phyloP scores from a whole-genome alignment of 495 filamentous ascomycete genomes.

The Neurospora sublineolata region DNA sequence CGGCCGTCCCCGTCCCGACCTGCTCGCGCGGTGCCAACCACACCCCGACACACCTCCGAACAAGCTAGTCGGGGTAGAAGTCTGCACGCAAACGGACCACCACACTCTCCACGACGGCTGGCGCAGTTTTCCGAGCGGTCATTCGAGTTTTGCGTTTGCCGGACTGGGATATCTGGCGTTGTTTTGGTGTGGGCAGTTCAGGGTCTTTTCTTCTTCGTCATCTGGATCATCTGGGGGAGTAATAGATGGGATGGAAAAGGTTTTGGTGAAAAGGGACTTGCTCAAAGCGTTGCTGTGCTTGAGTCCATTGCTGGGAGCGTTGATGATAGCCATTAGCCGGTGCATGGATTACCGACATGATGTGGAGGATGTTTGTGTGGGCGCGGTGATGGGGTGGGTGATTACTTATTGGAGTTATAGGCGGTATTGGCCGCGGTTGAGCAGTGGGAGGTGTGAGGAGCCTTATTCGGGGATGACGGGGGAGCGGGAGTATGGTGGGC shows the following conservation, averaged over 20 bases:
- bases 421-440: slow-evolving; percentile 45
- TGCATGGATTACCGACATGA: slow-evolving; percentile 93
- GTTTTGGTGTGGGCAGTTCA: slow-evolving; percentile 69
- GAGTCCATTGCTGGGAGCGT: slow-evolving; percentile 64
- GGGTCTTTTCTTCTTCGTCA: slow-evolving; percentile 58
- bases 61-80: slow-evolving; percentile 56
- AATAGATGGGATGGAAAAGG: slow-evolving; percentile 11
- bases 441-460: slow-evolving; percentile 36
- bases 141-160: slow-evolving; percentile 74
- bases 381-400: slow-evolving; percentile 58
- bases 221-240: not conserved
- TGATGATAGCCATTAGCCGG: slow-evolving; percentile 81
- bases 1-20: slow-evolving; percentile 80
- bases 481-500: not conserved
- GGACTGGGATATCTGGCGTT: slow-evolving; percentile 75
- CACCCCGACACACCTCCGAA: slow-evolving; percentile 49
- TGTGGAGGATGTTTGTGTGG: slow-evolving; percentile 77
- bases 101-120: slow-evolving; percentile 84
- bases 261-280: slow-evolving; percentile 41
- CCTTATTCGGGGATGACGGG: slow-evolving; percentile 30
- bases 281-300: slow-evolving; percentile 52
- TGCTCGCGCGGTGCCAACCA: slow-evolving; percentile 81
- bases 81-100: slow-evolving; percentile 69
- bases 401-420: slow-evolving; percentile 78
- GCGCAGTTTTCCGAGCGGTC: slow-evolving; percentile 85